Base-by-base conservation (phyloP, 1,139 yeast species). In the Debaryomycetaceae sp. region DNA sequence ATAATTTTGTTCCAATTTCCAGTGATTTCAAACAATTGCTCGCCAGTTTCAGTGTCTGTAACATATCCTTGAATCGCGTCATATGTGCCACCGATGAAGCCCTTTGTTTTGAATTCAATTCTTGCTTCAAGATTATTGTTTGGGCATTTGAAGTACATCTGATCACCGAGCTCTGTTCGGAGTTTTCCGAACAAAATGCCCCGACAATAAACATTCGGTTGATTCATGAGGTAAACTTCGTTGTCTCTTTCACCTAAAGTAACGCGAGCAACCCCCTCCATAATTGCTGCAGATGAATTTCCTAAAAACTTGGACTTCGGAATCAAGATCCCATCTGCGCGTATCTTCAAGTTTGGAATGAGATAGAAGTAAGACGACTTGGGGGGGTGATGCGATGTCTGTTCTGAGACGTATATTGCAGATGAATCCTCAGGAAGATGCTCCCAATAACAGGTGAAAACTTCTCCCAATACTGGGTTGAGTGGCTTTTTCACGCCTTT, bases 311-410 rank as follows among this genome's bases (percentile, higher is more conserved):
- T 73, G 1, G 96, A 86, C 45, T 72, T 77, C 12, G 98, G 98
- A 27, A 85, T 66, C 22, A 87, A 73, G 3, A 81, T 69, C 24
- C 98, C 98, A 48, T 90, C 98, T 12, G 80, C 86, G 40, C 90
- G 73, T 33, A 90, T 82, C 41, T 74, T 73, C 38, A 69, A 71
- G 34, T 77, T 81, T 0, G 98, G 98, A 26, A 83, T 69, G 53
- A 79, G 60, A 52, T 83, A 90, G 46, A 87, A 90, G 54, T 90
- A 90, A 0, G 95, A 80, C 0, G 96, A 83, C 49, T 90, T 81
- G 6, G 98, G 98, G n/a, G 98, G 98, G 50, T 90, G 98, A 47
- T 90, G 98, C 15, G 95, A 82, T 0, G 95, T 85, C 53, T 90
- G 98, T 52, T 90, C 98, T 1, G 97, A 68, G 11, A 90, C 56